Evolutionary conservation across 495 filamentous ascomycete genomes (phyloP), one percentile per base, ranked within the genome.

Genomic region (Aspergillus cavernicola): DNA sequence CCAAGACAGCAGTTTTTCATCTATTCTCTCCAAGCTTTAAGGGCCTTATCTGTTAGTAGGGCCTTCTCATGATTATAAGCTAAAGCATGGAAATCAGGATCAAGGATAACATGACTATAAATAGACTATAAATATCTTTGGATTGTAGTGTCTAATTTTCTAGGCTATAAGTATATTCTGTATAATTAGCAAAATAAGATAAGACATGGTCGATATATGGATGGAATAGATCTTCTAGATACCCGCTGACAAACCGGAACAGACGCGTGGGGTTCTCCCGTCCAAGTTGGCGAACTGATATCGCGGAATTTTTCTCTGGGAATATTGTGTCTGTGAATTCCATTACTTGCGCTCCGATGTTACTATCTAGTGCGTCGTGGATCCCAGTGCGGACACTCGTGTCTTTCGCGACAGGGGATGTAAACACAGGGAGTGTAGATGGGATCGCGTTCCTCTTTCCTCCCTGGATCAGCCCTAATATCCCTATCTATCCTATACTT

Each of bases 341-440:
- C 66, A 67, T 67, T n/a, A 56, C 58, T 31, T 59, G 46, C 0
- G 60, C 53, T 6, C 62, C 62, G n/a, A 69, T 58, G 46, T 69
- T 69, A 41, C 62, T 67, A 42, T 69, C 64, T 0, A 65, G 60
- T 1, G 32, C 38, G n/a, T 63, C 56, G 29, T 66, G 59, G 11
- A 66, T 57, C 0, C 41, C 64, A 3, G 64, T 69, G 6, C 63
- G 57, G 12, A 59, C 58, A 0, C 58, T 66, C 2, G 46, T 38
- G 35, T 66, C 57, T 36, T 69, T 58, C 0, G 60, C 32, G 11
- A 51, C 47, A 1, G 64, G 60, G 12, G 49, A 29, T 3, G 44
- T 45, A 15, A 66, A 55, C 13, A 31, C 13, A 4, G 60, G 60
- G 12, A 64, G 51, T 4, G 50, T 32, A 3, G 38, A 3, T 1